Evolutionary conservation across 2,329 filamentous ascomycete genomes (phyloP).

Genomic region (Penicillium sp.): DNA sequence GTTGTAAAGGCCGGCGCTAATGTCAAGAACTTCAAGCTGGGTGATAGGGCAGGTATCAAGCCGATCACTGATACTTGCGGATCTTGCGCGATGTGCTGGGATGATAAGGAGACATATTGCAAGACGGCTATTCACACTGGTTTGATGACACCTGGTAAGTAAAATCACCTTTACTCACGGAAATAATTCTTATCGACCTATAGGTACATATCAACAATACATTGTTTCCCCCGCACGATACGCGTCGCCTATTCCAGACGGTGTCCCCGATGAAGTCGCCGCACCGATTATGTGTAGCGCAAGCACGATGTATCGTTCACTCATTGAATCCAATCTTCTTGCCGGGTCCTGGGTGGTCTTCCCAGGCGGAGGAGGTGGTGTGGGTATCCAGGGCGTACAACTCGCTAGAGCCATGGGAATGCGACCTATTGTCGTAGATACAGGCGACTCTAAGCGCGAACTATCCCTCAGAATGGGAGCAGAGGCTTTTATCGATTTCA

Average conservation of each 20-base stretch:
- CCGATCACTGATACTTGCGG: slow-evolving; percentile 58
- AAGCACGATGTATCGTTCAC: slow-evolving; percentile 61
- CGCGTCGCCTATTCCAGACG: slow-evolving; percentile 60
- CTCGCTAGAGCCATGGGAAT: slow-evolving; percentile 60
- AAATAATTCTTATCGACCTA: no score
- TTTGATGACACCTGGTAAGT: slow-evolving; percentile 48
- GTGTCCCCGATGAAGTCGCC: slow-evolving; percentile 58
- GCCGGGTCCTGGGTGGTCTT: slow-evolving; percentile 57
- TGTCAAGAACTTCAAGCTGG: slow-evolving; percentile 58
- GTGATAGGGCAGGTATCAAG: slow-evolving; percentile 59
- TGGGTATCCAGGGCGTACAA: slow-evolving; percentile 63
- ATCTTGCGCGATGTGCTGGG: slow-evolving; percentile 57
- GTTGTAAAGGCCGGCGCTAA: slow-evolving; percentile 61
- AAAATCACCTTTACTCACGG: no score
- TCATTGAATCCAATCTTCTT: slow-evolving; percentile 55
- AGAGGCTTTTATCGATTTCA: slow-evolving; percentile 61
- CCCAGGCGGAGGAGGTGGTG: slow-evolving; percentile 54
- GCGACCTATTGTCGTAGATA: slow-evolving; percentile 60
- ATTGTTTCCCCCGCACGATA: slow-evolving; percentile 60
- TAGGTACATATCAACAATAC: slow-evolving; percentile 42
- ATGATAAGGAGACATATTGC: slow-evolving; percentile 57
- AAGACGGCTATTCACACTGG: slow-evolving; percentile 34
- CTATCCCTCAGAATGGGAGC: slow-evolving; percentile 57
- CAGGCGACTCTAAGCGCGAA: slow-evolving; percentile 52
- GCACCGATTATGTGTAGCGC: slow-evolving; percentile 65